phyloP scores from a whole-genome alignment of 2,329 filamentous ascomycete species.

The Penicillium corylophilum region DNA sequence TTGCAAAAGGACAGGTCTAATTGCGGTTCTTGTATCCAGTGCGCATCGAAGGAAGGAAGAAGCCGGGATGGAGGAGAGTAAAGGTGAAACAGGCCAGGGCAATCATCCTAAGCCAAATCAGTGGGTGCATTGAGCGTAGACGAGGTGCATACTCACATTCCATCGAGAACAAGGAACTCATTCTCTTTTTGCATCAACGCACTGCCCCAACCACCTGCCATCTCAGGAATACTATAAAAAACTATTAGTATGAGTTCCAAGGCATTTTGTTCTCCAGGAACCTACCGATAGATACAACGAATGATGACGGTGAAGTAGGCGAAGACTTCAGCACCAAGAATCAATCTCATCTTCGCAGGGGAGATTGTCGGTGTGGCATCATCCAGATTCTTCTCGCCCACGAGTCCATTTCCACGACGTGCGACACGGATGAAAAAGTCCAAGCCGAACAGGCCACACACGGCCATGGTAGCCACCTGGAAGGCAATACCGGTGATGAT shows the following conservation, averaged over 20 bases:
- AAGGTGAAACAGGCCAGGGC: conserved; percentile 42
- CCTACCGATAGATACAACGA: conserved; percentile 46
- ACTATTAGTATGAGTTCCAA: too few relatives aligned
- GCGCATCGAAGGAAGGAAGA: conserved; percentile 42
- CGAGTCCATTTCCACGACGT: conserved; percentile 25
- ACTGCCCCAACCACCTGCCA: conserved; percentile 52
- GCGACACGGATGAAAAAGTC: conserved; percentile 46
- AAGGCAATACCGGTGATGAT: conserved; percentile 60
- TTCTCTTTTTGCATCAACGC: conserved; percentile 48
- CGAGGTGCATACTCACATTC: conserved; percentile 40
- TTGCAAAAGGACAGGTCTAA: not conserved
- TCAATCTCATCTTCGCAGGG: conserved; percentile 23
- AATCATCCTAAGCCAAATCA: conserved; percentile 42
- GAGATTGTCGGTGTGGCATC: conserved; percentile 17
- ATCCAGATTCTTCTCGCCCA: conserved; percentile 29
- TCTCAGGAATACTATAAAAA: conserved; percentile 51
- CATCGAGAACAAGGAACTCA: conserved; percentile 50
- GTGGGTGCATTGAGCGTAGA: not conserved
- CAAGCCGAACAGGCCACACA: conserved; percentile 41
- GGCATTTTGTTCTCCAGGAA: not conserved
- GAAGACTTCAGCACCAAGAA: conserved; percentile 31
- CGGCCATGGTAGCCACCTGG: conserved; percentile 53
- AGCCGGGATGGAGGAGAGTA: conserved; percentile 47
- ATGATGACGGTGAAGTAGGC: conserved; percentile 44
- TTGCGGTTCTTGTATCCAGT: conserved; percentile 24